Percentiles rank a stretch among this genome's conserved stretches.
Evolutionary conservation across 2,329 filamentous ascomycete species (phyloP).

Genomic region (Colletotrichum graminicola): DNA sequence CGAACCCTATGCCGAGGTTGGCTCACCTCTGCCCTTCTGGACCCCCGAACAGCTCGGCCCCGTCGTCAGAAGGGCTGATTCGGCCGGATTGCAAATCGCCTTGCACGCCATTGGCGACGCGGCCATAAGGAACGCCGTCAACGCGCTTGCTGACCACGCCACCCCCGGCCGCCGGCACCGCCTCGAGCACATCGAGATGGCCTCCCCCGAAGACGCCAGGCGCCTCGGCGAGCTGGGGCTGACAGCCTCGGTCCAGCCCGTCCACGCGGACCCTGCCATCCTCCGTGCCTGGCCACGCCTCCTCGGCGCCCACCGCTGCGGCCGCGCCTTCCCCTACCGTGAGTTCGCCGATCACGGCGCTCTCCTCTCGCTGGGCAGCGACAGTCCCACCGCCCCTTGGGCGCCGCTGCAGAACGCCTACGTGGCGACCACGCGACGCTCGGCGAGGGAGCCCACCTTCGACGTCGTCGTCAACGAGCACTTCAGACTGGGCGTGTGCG

Average conservation of each 20-base stretch:
- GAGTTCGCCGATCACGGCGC: conserved; percentile 66
- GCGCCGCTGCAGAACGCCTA: conserved; percentile 63
- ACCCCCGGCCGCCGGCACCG: conserved; percentile 61
- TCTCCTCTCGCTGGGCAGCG: conserved; percentile 62
- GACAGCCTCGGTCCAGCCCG: conserved; percentile 62
- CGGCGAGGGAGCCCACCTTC: conserved; percentile 57
- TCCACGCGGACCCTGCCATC: conserved; percentile 66
- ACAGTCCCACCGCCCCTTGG: conserved; percentile 66
- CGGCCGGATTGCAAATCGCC: conserved; percentile 64
- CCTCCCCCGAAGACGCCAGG: conserved; percentile 61
- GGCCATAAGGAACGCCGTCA: conserved; percentile 63
- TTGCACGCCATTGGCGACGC: conserved; percentile 70
- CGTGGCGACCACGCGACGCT: conserved; percentile 63
- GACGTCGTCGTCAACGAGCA: conserved; percentile 59
- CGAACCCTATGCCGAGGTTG: conserved; percentile 64
- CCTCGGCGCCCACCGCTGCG: conserved; percentile 62
- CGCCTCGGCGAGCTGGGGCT: conserved; percentile 65
- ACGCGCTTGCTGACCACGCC: conserved; percentile 56
- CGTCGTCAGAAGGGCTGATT: conserved; percentile 62
- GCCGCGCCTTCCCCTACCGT: conserved; percentile 67
- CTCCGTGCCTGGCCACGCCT: conserved; percentile 67
- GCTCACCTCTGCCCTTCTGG: conserved; percentile 63
- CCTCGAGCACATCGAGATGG: conserved; percentile 70
- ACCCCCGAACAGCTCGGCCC: conserved; percentile 60
- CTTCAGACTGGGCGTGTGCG: conserved; percentile 60